Percentiles rank a stretch among this genome's conserved stretches.
These are phyloP conservation scores for Silene conica DNA, from an alignment of 148 eudicot species.

Conservation along the genomic window DNA sequence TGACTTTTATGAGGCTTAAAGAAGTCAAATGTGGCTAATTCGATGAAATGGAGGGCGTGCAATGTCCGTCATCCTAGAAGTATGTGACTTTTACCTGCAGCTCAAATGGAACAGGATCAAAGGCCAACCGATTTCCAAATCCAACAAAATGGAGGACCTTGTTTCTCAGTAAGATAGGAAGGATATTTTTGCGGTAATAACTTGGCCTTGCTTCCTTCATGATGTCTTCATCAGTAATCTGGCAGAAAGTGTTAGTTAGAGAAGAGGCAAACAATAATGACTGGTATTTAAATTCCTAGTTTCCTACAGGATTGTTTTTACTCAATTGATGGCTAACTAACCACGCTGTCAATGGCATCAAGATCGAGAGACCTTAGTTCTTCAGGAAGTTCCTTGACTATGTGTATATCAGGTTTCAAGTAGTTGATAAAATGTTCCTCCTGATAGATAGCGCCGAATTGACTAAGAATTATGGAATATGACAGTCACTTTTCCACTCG, in stretches of 20 bases:
- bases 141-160: constrained; percentile 90
- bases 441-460: constrained; percentile 99
- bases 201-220: constrained; percentile 97
- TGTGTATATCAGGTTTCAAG: constrained; percentile 81
- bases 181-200: constrained; percentile 71
- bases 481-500: constrained; percentile 51
- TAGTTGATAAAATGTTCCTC: constrained; percentile 87
- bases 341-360: constrained; percentile 96
- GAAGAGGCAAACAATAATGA: constrained; percentile 9
- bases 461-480: constrained; percentile 74
- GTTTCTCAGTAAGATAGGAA: constrained; percentile 70
- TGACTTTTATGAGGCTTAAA: background rate
- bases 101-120: constrained; percentile 80
- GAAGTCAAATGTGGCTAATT: background rate
- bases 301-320: background rate
- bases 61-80: background rate
- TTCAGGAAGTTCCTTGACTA: constrained; percentile 81
- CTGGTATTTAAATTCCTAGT: background rate
- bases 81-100: constrained; percentile 62
- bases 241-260: constrained; percentile 22
- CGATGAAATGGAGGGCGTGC: background rate
- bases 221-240: constrained; percentile 85
- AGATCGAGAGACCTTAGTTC: constrained; percentile 76
- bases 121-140: constrained; percentile 87
- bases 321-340: constrained; percentile 34